Percentiles rank a stretch among this genome's conserved stretches.
Conservation (phyloP, 1,139 yeast genomes). For the Scheffersomyces quercinus region DNA sequence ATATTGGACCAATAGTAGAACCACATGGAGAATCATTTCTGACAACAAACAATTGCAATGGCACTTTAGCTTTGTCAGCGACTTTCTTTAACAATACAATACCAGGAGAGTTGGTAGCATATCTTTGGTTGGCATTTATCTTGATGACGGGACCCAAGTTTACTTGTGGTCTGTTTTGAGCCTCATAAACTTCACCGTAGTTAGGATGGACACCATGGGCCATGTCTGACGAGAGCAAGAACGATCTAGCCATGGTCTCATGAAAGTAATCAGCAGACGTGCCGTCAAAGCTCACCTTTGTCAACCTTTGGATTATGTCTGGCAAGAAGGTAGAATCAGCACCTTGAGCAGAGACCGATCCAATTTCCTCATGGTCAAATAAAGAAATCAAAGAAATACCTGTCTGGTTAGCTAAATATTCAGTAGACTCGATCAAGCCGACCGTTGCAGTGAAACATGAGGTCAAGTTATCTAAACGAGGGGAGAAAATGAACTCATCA, state of each 20-base stretch:
- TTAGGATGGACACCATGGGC: slow-evolving; percentile 98
- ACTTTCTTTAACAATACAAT: slow-evolving; percentile 72
- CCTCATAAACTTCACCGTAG: slow-evolving; percentile 73
- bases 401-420: slow-evolving; percentile 40
- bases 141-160: slow-evolving; percentile 93
- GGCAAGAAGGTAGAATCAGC: slow-evolving; percentile 92
- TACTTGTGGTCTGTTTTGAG: slow-evolving; percentile 73
- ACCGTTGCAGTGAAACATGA: slow-evolving; percentile 79
- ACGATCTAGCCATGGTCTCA: slow-evolving; percentile 77
- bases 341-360: slow-evolving; percentile 92
- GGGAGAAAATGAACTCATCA: slow-evolving; percentile 88
- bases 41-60: slow-evolving; percentile 82
- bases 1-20: slow-evolving; percentile 92
- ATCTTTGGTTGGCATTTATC: slow-evolving; percentile 91
- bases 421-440: slow-evolving; percentile 63
- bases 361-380: slow-evolving; percentile 95
- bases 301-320: slow-evolving; percentile 68
- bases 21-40: slow-evolving; percentile 95
- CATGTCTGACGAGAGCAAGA: slow-evolving; percentile 90
- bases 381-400: slow-evolving; percentile 74
- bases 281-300: slow-evolving; percentile 37
- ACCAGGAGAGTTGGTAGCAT: slow-evolving; percentile 92
- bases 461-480: slow-evolving; percentile 89
- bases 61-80: slow-evolving; percentile 66
- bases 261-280: slow-evolving; percentile 35